phyloP scores from a whole-genome alignment of 345 rosid species.

The Euphorbia peplus region DNA sequence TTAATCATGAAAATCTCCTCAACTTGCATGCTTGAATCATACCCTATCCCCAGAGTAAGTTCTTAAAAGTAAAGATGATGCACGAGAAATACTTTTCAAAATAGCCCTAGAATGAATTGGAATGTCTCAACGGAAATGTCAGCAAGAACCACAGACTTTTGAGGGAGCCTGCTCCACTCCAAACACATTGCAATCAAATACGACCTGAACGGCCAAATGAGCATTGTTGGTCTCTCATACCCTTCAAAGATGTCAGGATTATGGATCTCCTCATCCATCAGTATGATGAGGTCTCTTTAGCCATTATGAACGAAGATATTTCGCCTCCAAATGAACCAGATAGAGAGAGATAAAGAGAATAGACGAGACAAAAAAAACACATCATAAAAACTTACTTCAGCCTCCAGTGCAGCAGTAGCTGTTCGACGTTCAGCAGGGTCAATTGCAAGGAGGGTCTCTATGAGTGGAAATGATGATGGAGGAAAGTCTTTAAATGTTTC shows the following conservation, averaged over 20 bases:
- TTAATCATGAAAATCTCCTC: neutral
- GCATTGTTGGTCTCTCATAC: neutral
- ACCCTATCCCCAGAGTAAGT: neutral
- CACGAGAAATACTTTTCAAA: neutral
- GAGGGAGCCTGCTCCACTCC: neutral
- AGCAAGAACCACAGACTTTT: conserved; percentile 13
- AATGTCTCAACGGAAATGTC: neutral
- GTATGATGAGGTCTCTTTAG: neutral
- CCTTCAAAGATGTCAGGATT: neutral
- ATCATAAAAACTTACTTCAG: conserved; percentile 49
- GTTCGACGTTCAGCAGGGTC: conserved; percentile 67
- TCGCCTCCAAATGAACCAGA: neutral
- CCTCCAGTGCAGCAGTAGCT: conserved; percentile 60
- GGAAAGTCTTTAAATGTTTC: conserved; percentile 73
- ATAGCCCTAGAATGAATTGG: neutral
- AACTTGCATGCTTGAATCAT: neutral
- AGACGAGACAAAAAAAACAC: neutral
- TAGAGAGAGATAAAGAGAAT: neutral
- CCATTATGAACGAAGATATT: neutral
- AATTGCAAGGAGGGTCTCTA: conserved; percentile 69
- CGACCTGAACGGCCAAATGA: neutral
- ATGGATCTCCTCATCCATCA: neutral
- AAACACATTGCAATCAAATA: neutral
- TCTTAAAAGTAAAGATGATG: neutral
- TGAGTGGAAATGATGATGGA: conserved; percentile 58